Evolutionary conservation across 345 rosid species (phyloP).

Genomic region (Citrus cavaleriei): DNA sequence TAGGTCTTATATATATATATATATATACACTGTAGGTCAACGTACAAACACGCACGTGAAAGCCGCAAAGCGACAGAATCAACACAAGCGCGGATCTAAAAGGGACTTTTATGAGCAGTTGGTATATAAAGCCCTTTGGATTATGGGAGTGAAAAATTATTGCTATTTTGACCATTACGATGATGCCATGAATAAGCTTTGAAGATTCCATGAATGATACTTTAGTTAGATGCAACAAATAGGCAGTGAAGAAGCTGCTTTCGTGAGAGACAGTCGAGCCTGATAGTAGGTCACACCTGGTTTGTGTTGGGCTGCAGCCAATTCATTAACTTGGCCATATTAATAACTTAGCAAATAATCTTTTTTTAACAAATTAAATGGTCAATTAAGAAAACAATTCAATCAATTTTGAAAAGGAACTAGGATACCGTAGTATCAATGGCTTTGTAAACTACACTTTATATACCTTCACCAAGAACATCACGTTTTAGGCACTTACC

Average conservation of each 20-base stretch:
- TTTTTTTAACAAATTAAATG: not conserved
- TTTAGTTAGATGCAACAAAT: constrained; percentile 9
- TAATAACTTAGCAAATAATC: not conserved
- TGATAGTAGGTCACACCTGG: not conserved
- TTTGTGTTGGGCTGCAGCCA: not conserved
- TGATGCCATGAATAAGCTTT: not conserved
- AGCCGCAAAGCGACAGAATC: not conserved
- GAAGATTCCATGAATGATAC: not conserved
- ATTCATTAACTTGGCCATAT: not conserved
- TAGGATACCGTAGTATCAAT: constrained; percentile 56
- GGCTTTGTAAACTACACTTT: constrained; percentile 84
- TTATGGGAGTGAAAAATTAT: not conserved
- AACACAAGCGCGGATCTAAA: not conserved
- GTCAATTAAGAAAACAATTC: too few relatives aligned
- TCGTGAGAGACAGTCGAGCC: not conserved
- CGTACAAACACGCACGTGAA: not conserved
- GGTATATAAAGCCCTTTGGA: not conserved
- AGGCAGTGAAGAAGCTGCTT: constrained; percentile 1
- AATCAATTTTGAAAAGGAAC: not conserved
- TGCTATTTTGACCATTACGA: not conserved
- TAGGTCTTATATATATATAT: too few relatives aligned
- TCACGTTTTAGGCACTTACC: constrained; percentile 82
- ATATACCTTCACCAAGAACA: constrained; percentile 84
- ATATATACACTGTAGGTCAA: too few relatives aligned
- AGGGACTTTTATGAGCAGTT: not conserved